Percentiles rank a stretch among this genome's conserved stretches.
Conservation (phyloP, 306 rosid species). For the Cucurbita pepo region DNA sequence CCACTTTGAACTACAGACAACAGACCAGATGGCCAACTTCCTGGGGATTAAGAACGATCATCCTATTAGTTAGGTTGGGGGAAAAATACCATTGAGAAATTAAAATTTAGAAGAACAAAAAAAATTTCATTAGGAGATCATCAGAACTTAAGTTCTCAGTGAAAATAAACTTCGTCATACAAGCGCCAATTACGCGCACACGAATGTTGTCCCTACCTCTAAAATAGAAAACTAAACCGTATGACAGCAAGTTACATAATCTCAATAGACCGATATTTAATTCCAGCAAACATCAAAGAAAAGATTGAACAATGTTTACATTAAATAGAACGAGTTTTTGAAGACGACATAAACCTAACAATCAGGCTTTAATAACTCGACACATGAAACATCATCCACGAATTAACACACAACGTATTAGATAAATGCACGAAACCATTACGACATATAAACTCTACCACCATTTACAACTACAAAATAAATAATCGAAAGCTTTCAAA, state of each 20-base stretch:
- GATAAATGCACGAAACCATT: neutral
- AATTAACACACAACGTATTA: neutral
- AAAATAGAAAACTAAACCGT: too few species aligned
- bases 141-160: neutral
- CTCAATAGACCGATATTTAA: neutral
- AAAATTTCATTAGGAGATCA: neutral
- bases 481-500: neutral
- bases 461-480: neutral
- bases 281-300: neutral
- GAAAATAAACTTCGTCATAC: neutral
- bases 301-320: neutral
- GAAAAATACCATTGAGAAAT: neutral
- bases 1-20: slow-evolving; percentile 29
- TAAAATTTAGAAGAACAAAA: neutral
- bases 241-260: too few species aligned
- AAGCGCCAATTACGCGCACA: neutral
- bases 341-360: neutral
- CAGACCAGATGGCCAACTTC: slow-evolving; percentile 31
- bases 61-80: too few species aligned
- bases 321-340: neutral
- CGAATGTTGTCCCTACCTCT: too few species aligned
- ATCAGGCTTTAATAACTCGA: neutral
- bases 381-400: neutral
- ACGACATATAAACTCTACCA: neutral
- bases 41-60: slow-evolving; percentile 2